Base-by-base conservation (phyloP, 2,329 filamentous ascomycete species). In the Sclerotinia subarctica region DNA sequence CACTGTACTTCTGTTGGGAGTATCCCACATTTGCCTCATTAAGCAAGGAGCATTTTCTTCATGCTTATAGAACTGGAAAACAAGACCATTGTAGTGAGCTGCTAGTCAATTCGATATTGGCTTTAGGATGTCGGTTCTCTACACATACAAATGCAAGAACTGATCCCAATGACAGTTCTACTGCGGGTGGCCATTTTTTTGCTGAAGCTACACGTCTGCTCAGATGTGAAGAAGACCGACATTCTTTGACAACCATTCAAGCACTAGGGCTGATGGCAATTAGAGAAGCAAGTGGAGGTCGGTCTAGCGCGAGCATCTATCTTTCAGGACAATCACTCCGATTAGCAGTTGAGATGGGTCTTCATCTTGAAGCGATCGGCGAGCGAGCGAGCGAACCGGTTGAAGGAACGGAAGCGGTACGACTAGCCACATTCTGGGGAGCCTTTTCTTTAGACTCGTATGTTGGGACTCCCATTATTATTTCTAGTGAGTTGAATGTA, bases 251-350 rank as follows among this genome's bases (percentile, higher is more conserved):
- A 4, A 91, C 88, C 6, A 88, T 91, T 56, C 90, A 93, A 79
- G 90, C 90, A 2, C 80, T 93, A 35, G 89, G 89, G 5, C 86
- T 93, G 73, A 91, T 93, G 89, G 88, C 88, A 11, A 87, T 92
- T 70, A 81, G 89, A 52, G 90, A 93, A 78, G 88, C 88, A 2
- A 91, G 88, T 72, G 87, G 86, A 70, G 89, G 89, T 0, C 82
- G 89, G 38, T 88, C 91, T 74, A 90, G 88, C 24, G 86, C 88
- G 71, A 90, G 89, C 54, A 92, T 89, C 83, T 89, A 86, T 69
- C 90, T 90, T 72, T 87, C 88, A 3, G 89, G 90, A 1, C 86
- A 91, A 75, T 91, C 88, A 73, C 86, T 92, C 69, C 84, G 89
- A 4, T 84, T 92, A 71, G 89, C 88, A 47, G 81, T 92, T 51